These are phyloP conservation scores for Fusarium sp. DNA, from an alignment of 2,329 filamentous ascomycete genomes.

Conservation along the genomic window DNA sequence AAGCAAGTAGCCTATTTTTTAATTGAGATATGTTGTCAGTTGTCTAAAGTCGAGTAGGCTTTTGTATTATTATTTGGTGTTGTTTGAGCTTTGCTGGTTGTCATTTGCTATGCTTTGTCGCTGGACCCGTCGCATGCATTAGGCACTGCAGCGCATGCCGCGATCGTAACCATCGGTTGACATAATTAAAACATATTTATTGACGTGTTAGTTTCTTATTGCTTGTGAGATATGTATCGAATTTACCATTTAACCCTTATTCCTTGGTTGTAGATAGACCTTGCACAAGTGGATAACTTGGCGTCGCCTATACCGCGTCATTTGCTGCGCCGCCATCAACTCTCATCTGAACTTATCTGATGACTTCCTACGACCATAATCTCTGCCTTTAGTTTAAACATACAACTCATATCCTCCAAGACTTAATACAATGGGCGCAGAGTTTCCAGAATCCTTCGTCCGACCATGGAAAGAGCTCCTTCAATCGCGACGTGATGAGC, in stretches of 20 bases:
- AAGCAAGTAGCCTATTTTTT: no score
- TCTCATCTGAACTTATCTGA: conserved; percentile 4
- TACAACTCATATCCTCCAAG: not conserved
- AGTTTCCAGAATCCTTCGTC: conserved; percentile 56
- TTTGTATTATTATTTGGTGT: not conserved
- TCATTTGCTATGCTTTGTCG: not conserved
- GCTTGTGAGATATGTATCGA: not conserved
- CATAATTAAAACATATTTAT: no score
- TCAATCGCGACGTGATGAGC: conserved; percentile 50
- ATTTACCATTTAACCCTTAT: not conserved
- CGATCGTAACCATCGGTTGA: not conserved
- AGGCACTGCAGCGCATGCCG: not conserved
- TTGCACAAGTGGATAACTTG: conserved; percentile 25
- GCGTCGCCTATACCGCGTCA: conserved; percentile 32
- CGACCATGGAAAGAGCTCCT: conserved; percentile 55
- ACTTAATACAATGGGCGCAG: conserved; percentile 14
- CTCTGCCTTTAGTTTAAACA: not conserved
- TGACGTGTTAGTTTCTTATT: no score
- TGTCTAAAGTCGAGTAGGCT: not conserved
- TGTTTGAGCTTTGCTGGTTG: not conserved
- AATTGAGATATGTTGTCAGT: not conserved
- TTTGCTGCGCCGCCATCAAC: conserved; percentile 24
- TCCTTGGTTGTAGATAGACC: not conserved
- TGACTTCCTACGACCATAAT: not conserved
- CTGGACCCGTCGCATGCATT: not conserved